These are phyloP conservation scores for Przewalskia tangutica DNA, from an alignment of 257 asterid species.

Conservation along the genomic window DNA sequence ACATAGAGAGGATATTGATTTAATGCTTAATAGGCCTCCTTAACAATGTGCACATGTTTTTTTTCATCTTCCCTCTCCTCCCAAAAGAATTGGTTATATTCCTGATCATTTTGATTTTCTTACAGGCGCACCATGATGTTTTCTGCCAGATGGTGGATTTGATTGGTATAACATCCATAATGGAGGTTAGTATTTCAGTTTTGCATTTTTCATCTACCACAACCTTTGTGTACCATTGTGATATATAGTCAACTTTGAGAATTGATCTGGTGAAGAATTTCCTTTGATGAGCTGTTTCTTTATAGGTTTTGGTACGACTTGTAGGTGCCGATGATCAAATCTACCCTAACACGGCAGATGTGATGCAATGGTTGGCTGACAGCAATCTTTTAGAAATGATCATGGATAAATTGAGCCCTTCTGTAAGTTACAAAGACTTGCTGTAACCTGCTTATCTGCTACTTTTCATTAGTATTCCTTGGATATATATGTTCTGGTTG, in stretches of 20 bases:
- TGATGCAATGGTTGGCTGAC: conserved; percentile 95
- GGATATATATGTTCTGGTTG: background rate
- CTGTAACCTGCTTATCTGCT: background rate
- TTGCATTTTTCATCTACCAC: background rate
- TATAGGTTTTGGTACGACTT: conserved; percentile 89
- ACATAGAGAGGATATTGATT: background rate
- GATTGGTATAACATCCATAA: conserved; percentile 93
- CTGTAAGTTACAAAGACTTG: conserved; percentile 35
- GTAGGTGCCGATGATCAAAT: conserved; percentile 86
- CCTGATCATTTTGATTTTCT: conserved; percentile 2
- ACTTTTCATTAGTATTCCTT: background rate
- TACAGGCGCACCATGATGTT: conserved; percentile 82
- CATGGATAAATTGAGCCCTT: conserved; percentile 69
- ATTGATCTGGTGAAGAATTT: background rate
- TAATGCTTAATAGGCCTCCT: background rate
- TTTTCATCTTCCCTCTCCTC: background rate
- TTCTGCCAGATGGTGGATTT: conserved; percentile 84
- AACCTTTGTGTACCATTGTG: background rate
- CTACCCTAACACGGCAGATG: conserved; percentile 72
- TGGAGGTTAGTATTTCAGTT: conserved; percentile 59
- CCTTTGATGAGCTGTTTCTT: conserved; percentile 4
- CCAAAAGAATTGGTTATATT: background rate
- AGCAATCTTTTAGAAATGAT: conserved; percentile 93
- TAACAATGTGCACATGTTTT: background rate
- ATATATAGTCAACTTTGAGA: background rate